Percentiles rank a stretch among this genome's conserved stretches.
Conservation (phyloP, 495 filamentous ascomycete species). For the Xylaria telfairii region DNA sequence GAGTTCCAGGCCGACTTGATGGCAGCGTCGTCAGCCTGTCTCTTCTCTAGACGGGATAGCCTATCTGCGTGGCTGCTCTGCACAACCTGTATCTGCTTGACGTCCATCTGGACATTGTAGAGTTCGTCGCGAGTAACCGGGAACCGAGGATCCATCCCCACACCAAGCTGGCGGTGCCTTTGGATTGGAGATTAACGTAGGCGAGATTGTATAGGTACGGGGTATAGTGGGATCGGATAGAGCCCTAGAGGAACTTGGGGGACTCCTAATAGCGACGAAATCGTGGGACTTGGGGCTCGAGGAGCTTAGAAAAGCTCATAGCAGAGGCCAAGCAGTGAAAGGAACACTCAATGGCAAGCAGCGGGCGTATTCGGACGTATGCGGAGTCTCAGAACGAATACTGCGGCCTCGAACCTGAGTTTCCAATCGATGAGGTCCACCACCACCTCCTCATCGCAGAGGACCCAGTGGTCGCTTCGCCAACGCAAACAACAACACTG, state of each 20-base stretch:
- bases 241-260: not conserved
- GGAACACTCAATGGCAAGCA: constrained; percentile 1
- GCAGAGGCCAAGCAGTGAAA: constrained; percentile 27
- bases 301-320: constrained; percentile 33
- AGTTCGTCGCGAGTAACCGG: constrained; percentile 69
- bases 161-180: constrained; percentile 26
- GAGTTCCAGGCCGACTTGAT: constrained; percentile 90
- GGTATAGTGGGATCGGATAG: constrained; percentile 1
- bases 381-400: constrained; percentile 25
- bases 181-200: constrained; percentile 20
- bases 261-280: not conserved
- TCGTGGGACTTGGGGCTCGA: constrained; percentile 21
- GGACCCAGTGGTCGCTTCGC: constrained; percentile 46
- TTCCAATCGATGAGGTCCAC: constrained; percentile 44
- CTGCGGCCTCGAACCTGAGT: constrained; percentile 37
- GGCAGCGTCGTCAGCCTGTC: constrained; percentile 78
- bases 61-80: constrained; percentile 85
- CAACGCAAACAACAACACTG: constrained; percentile 29
- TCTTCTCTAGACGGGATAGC: constrained; percentile 77
- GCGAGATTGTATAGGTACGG: constrained; percentile 23
- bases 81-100: constrained; percentile 79
- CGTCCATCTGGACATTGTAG: constrained; percentile 84
- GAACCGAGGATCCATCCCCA: constrained; percentile 64
- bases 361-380: constrained; percentile 12
- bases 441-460: constrained; percentile 52